phyloP scores from a whole-genome alignment of 2,329 filamentous ascomycete genomes.

The Diplocarpon rosae region DNA sequence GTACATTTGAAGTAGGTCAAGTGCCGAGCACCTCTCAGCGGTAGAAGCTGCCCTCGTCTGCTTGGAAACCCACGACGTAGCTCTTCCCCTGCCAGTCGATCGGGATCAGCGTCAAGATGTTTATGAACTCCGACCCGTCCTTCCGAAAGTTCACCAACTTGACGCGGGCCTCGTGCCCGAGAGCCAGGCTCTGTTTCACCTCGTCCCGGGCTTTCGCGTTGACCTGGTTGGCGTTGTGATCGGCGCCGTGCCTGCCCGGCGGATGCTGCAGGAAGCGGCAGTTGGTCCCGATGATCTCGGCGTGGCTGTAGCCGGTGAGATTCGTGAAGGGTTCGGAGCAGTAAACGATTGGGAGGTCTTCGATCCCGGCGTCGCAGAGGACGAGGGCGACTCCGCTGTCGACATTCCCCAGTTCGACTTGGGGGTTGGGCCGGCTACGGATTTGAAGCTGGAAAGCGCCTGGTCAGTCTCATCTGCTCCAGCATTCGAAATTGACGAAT shows the following conservation, averaged over 20 bases:
- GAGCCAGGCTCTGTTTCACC: constrained; percentile 66
- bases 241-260: constrained; percentile 62
- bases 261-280: constrained; percentile 89
- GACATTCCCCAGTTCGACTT: constrained; percentile 40
- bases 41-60: constrained; percentile 5
- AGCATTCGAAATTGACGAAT: no score
- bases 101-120: constrained; percentile 87
- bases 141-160: constrained; percentile 90
- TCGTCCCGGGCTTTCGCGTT: constrained; percentile 74
- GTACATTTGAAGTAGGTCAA: no score
- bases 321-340: constrained; percentile 90
- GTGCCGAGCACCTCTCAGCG: background rate
- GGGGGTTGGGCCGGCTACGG: background rate
- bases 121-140: constrained; percentile 86
- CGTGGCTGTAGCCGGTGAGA: constrained; percentile 79
- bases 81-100: constrained; percentile 56
- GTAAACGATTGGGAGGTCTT: constrained; percentile 87
- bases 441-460: no score
- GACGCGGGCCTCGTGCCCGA: constrained; percentile 69
- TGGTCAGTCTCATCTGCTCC: no score
- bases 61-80: constrained; percentile 22
- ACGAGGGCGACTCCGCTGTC: constrained; percentile 92
- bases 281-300: constrained; percentile 80
- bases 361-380: constrained; percentile 76
- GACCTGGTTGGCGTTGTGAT: constrained; percentile 68